Percentiles rank a stretch among this genome's conserved stretches.
Conservation (phyloP, 2,329 filamentous ascomycete species). For the Nannizziopsis barbatae region DNA sequence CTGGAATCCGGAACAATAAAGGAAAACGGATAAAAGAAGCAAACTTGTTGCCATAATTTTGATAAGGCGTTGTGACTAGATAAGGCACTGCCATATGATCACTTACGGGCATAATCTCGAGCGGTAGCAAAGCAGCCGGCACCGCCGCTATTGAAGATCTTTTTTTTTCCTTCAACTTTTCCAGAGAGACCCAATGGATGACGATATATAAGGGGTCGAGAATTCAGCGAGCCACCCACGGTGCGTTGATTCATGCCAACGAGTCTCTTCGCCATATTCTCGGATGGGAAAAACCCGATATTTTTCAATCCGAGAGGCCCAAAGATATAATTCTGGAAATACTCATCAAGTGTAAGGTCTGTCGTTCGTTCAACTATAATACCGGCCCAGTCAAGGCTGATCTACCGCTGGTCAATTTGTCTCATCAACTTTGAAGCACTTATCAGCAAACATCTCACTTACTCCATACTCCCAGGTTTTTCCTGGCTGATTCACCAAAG, state of each 20-base stretch:
- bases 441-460: constrained; percentile 21
- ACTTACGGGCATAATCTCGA: constrained; percentile 48
- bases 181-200: constrained; percentile 35
- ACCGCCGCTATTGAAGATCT: constrained; percentile 49
- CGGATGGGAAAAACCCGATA: constrained; percentile 47
- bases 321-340: constrained; percentile 41
- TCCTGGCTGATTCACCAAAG: constrained; percentile 53
- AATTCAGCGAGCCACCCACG: constrained; percentile 32
- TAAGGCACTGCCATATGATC: not conserved
- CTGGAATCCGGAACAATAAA: no score
- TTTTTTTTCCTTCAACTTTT: constrained; percentile 34
- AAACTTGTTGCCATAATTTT: not conserved
- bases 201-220: constrained; percentile 43
- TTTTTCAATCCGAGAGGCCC: constrained; percentile 39
- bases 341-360: constrained; percentile 38
- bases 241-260: constrained; percentile 48
- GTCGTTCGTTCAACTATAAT: constrained; percentile 39
- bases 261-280: constrained; percentile 44
- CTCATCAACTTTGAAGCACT: constrained; percentile 13
- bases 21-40: not conserved
- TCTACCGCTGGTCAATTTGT: constrained; percentile 25
- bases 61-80: not conserved
- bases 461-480: constrained; percentile 51
- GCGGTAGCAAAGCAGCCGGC: constrained; percentile 51
- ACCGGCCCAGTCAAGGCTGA: constrained; percentile 45